Evolutionary conservation across 1,284 basidiomycete species (phyloP), one percentile per base, ranked within the genome.

Genomic region (Rhodotorula sp.): DNA sequence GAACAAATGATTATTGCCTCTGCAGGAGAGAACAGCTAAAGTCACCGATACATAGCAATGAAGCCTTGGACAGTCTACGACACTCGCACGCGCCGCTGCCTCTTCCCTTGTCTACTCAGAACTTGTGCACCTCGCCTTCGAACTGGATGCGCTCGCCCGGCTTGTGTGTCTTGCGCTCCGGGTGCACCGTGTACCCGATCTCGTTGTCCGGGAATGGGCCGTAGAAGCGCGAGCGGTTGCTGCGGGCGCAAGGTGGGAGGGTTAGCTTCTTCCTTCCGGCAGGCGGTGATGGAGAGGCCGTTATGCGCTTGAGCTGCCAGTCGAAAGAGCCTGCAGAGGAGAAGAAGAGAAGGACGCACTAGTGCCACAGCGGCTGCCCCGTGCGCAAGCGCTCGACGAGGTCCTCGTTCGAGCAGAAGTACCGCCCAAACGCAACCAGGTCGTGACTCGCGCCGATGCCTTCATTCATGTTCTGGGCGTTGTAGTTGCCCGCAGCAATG

Each of bases 321-420:
- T 15, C 15, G 44, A 44, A 3, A 21, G 44, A 44, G 44, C n/a
- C n/a, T n/a, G n/a, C n/a, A 10, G 4, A 12, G 48, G 15, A n/a
- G 48, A 9, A 10, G 2, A 27, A 50, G 25, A n/a, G 25, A 50
- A 21, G 10, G 27, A 50, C 48, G 48, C 48, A 50, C 48, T 75
- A 79, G 32, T 79, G 76, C 64, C 77, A 78, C 37, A 81, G 63
- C n/a, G 74, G 70, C 39, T 75, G 48, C 17, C 75, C 78, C 36
- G 81, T 77, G 64, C 75, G 73, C 58, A 84, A 75, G 6, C 87
- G 82, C 29, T 81, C 72, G 0, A 85, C 85, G 1, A 89, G 81
- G 76, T 88, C 87, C 7, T 87, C 87, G 75, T 84, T 84, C 32
- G 81, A 81, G 66, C 85, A 84, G 74, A 83, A 88, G 63, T 79